Percentiles rank a stretch among this genome's conserved stretches.
Conservation (phyloP, 2,329 filamentous ascomycete genomes). For the Incumbomyces lentus region DNA sequence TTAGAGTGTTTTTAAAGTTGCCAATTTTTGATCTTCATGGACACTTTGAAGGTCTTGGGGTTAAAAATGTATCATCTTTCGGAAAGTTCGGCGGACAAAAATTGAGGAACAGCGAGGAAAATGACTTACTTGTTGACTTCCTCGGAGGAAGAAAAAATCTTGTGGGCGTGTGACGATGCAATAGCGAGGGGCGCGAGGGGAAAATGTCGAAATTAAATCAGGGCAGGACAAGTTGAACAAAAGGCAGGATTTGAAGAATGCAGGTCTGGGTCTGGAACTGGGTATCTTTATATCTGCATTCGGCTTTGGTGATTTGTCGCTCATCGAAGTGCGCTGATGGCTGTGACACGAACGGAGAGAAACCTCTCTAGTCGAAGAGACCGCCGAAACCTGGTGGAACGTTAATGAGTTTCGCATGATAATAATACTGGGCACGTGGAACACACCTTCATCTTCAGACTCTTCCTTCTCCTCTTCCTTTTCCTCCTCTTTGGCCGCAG, state of each 20-base stretch:
- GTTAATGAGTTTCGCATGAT: conserved; percentile 25
- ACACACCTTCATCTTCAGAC: conserved; percentile 50
- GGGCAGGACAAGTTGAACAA: too few species aligned
- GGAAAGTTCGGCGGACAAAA: conserved; percentile 10
- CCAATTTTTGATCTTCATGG: conserved; percentile 49
- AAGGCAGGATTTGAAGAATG: too few species aligned
- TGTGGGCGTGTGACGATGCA: too few species aligned
- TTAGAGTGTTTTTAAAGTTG: conserved; percentile 60
- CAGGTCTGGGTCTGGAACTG: conserved; percentile 1
- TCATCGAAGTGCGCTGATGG: conserved; percentile 23
- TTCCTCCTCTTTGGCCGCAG: conserved; percentile 43
- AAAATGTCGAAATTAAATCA: too few species aligned
- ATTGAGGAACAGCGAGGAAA: conserved; percentile 1
- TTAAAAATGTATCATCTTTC: conserved; percentile 60
- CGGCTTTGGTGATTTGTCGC: conserved; percentile 23
- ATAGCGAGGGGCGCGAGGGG: too few species aligned
- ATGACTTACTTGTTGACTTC: conserved; percentile 7
- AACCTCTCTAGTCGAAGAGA: conserved; percentile 56
- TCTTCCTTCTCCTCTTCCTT: conserved; percentile 57
- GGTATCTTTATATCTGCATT: conserved; percentile 5
- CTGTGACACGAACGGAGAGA: conserved; percentile 26
- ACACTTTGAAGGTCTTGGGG: conserved; percentile 42
- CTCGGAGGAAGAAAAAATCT: too few species aligned
- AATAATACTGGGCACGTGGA: conserved; percentile 34
- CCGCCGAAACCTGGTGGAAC: conserved; percentile 56